A percentile compares a stretch with the other conserved stretches of the same genome.
phyloP scores from a whole-genome alignment of 192 early-diverging fungal species.

The Diversispora epigaea region DNA sequence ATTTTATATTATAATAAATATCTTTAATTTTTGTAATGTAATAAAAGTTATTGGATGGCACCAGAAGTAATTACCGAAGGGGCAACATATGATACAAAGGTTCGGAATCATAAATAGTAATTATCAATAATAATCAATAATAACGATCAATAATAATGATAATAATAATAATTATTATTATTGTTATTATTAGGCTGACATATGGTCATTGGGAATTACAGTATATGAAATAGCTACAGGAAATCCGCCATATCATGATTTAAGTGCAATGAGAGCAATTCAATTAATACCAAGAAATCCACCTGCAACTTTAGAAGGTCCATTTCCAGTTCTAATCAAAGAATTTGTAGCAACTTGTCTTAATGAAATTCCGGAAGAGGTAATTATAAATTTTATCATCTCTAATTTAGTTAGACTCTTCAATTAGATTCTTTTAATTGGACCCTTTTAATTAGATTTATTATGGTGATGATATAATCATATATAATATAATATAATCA shows the following conservation, averaged over 20 bases:
- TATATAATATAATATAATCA: neutral
- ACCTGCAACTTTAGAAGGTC: slow-evolving; percentile 77
- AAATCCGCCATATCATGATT: slow-evolving; percentile 89
- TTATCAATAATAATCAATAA: neutral
- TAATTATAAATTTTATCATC: slow-evolving; percentile 32
- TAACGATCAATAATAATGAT: neutral
- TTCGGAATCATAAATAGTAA: neutral
- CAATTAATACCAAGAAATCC: slow-evolving; percentile 82
- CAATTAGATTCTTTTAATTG: no score
- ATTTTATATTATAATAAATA: neutral
- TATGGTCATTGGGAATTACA: slow-evolving; percentile 99
- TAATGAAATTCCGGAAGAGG: slow-evolving; percentile 80
- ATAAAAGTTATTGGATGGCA: slow-evolving; percentile 74
- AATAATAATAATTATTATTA: neutral
- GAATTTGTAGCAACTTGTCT: slow-evolving; percentile 90
- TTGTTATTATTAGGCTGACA: slow-evolving; percentile 71
- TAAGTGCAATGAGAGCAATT: slow-evolving; percentile 86
- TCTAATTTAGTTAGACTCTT: no score
- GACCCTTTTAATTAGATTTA: neutral
- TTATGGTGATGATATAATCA: neutral
- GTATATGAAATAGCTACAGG: slow-evolving; percentile 96
- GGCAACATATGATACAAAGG: slow-evolving; percentile 88
- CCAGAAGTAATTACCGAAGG: slow-evolving; percentile 83
- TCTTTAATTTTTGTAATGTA: no score
- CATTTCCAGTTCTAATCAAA: slow-evolving; percentile 75